phyloP scores from a whole-genome alignment of 1,284 basidiomycete genomes.

The Apiotrichum sp. region DNA sequence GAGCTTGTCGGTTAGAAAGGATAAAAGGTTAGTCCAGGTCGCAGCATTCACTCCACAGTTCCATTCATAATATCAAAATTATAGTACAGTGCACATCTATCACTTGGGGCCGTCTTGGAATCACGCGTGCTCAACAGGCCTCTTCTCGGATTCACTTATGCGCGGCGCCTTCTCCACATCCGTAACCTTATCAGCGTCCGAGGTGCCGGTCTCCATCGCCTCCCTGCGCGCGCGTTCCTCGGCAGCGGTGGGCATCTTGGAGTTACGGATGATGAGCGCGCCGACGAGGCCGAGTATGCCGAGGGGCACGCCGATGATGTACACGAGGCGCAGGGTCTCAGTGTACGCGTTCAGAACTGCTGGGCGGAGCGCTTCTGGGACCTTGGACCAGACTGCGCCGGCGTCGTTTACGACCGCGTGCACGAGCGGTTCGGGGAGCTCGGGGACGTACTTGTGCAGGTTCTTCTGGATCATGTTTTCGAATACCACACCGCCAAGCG shows the following conservation, averaged over 20 bases:
- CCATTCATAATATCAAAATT: too few species aligned
- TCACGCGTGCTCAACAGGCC: too few species aligned
- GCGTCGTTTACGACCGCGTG: constrained; percentile 30
- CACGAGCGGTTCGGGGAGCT: constrained; percentile 18
- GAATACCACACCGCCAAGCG: constrained; percentile 44
- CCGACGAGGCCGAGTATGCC: constrained; percentile 28
- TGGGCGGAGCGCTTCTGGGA: constrained; percentile 26
- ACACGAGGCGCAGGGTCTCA: constrained; percentile 35
- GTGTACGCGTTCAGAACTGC: constrained; percentile 35
- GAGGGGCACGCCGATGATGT: constrained; percentile 39
- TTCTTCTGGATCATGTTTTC: constrained; percentile 40
- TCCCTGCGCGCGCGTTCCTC: too few species aligned
- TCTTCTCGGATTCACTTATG: too few species aligned
- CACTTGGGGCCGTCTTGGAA: too few species aligned
- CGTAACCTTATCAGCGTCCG: too few species aligned
- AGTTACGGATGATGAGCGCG: constrained; percentile 35
- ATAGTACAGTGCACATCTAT: too few species aligned
- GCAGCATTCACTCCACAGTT: too few species aligned
- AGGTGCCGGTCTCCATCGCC: too few species aligned
- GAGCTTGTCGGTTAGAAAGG: too few species aligned
- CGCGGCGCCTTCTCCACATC: too few species aligned
- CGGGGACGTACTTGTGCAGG: constrained; percentile 27
- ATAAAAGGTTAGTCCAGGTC: too few species aligned
- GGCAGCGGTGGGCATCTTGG: constrained; percentile 23
- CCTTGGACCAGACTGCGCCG: constrained; percentile 28